Base-by-base conservation (phyloP, 768 basidiomycete species). In the Suillus luteus region DNA sequence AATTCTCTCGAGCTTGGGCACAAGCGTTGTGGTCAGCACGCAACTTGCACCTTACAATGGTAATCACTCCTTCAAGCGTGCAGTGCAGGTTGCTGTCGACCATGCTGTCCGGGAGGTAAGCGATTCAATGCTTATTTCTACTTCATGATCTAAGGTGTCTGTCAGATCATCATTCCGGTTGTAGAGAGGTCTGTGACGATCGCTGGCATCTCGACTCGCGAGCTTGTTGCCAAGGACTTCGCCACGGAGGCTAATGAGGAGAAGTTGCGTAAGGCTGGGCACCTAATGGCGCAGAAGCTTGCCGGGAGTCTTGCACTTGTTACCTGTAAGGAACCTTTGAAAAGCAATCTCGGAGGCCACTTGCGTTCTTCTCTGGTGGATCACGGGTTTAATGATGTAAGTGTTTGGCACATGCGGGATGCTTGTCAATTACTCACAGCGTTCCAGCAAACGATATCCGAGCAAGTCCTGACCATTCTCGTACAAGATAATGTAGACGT, bases 181-280 rank as follows among this genome's bases (percentile, higher is more conserved):
- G 96, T 99, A 27, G 97, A 99, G 70, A 87, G 97, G 60, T 98
- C 96, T 24, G 97, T 98, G 27, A 99, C 97, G 1, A 99, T 99
- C 67, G 96, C 96, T 12, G 95, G 95, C 31, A 99, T 99, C 67
- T 99, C 97, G 15, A 96, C 96, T 19, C 84, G 95, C 44, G 97
- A 99, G 73, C 82, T 99, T 11, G 93, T 97, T 22, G 85, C 89
- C 54, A 99, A 99, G 78, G 97, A 99, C 75, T 99, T 96, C 67
- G 95, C 91, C 3, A 93, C 92, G 59, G 97, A 99, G 67, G 81
- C 88, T 31, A 93, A 92, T 71, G 95, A 99, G 70, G 88, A 91
- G 58, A 96, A 92, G 75, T 77, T 99, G 71, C 90, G 94, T 40
- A 90, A 90, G 70, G 94, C 97, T 31, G 95, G 92, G 14, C 95